Evolutionary conservation across 2,329 filamentous ascomycete genomes (phyloP).

Genomic region (Coccinonectria pachysandricola): DNA sequence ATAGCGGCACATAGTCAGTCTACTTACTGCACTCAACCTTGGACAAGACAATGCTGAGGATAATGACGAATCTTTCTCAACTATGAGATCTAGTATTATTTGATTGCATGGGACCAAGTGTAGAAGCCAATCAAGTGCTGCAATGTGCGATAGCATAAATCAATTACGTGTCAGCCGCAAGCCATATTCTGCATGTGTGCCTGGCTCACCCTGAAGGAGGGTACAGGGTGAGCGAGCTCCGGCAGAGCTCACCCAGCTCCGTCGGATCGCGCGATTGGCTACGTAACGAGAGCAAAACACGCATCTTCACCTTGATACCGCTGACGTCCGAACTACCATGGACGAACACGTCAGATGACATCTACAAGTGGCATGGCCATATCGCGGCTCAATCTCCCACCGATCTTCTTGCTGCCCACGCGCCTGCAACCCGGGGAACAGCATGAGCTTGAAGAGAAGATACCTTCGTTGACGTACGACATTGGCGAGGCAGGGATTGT

Average conservation of each 20-base stretch:
- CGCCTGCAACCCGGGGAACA: slow-evolving; percentile 56
- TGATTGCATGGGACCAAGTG: too few species aligned
- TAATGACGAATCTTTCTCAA: too few species aligned
- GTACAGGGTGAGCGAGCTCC: slow-evolving; percentile 1
- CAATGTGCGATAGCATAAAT: slow-evolving; percentile 1
- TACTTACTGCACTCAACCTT: too few species aligned
- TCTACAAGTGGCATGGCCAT: slow-evolving; percentile 9
- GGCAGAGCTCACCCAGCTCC: slow-evolving; percentile 2
- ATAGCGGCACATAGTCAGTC: too few species aligned
- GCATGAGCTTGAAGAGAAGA: slow-evolving; percentile 51
- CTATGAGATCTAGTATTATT: too few species aligned
- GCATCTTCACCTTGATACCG: slow-evolving; percentile 1
- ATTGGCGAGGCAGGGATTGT: slow-evolving; percentile 62
- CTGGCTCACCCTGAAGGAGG: slow-evolving; percentile 3
- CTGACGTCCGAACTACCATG: too few species aligned
- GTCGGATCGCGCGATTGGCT: slow-evolving; percentile 2
- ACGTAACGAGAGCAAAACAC: slow-evolving; percentile 1
- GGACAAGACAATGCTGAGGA: too few species aligned
- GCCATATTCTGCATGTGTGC: slow-evolving; percentile 2
- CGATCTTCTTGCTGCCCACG: slow-evolving; percentile 63
- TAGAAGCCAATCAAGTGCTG: slow-evolving; percentile 2
- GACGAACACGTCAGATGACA: slow-evolving; percentile 1
- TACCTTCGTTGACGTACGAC: slow-evolving; percentile 60
- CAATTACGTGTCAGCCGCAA: slow-evolving; percentile 1
- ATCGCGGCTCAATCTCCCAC: slow-evolving; percentile 37